phyloP scores from a whole-genome alignment of 129 eudicot species.

The Pulicaria dysenterica region DNA sequence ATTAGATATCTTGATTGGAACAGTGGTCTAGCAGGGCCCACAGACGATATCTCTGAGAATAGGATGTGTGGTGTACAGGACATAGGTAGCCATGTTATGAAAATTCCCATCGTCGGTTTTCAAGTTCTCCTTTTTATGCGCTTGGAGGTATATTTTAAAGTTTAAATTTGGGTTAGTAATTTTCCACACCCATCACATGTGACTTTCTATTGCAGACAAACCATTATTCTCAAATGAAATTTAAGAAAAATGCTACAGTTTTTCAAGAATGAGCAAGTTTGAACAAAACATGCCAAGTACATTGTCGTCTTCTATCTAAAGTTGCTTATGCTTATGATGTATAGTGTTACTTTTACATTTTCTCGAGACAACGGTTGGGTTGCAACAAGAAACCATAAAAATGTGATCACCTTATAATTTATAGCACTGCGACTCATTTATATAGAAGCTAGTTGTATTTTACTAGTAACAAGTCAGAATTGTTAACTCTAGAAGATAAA shows the following conservation, averaged over 20 bases:
- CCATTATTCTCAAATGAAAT: constrained; percentile 1
- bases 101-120: constrained; percentile 62
- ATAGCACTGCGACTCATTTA: not conserved
- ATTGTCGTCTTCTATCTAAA: not conserved
- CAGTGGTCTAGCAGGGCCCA: constrained; percentile 55
- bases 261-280: not conserved
- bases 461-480: not conserved
- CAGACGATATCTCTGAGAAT: constrained; percentile 51
- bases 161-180: not conserved
- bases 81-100: constrained; percentile 82
- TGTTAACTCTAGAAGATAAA: not conserved
- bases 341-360: no score
- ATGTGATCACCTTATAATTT: not conserved
- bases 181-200: not conserved
- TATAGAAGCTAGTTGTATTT: not conserved
- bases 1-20: constrained; percentile 66
- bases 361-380: not conserved
- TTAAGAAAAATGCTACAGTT: not conserved
- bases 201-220: not conserved
- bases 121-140: constrained; percentile 83
- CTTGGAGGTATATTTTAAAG: constrained; percentile 55
- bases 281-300: not conserved
- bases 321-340: not conserved
- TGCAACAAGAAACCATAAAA: not conserved
- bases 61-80: constrained; percentile 64